Evolutionary conservation across 2,329 filamentous ascomycete genomes (phyloP).

Genomic region (Cordyceps javanica): DNA sequence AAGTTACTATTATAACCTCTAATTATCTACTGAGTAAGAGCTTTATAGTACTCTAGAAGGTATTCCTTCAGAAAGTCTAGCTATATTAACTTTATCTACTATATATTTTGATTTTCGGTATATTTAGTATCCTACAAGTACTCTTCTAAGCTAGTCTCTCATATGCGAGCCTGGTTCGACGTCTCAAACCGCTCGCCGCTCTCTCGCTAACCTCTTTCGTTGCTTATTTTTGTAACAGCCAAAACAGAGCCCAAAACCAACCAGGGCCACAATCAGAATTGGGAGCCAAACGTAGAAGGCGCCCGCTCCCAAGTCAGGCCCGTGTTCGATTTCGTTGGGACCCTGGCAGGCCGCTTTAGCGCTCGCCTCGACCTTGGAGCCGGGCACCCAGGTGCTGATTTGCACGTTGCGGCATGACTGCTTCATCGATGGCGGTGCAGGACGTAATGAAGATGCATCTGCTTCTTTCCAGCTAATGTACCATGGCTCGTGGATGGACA

Average conservation of each 20-base stretch:
- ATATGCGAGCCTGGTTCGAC: no score
- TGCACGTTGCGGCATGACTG: not conserved
- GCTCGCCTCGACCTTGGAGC: not conserved
- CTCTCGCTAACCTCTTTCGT: not conserved
- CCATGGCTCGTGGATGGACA: not conserved
- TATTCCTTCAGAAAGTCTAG: no score
- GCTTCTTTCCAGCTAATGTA: not conserved
- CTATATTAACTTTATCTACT: no score
- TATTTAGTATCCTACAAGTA: no score
- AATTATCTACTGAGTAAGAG: no score
- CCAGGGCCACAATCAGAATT: not conserved
- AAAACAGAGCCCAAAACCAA: not conserved
- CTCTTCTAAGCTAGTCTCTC: no score
- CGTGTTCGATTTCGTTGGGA: not conserved
- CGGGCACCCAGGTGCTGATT: not conserved
- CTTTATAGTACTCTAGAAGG: no score
- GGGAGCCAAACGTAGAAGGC: not conserved
- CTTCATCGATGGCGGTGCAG: not conserved
- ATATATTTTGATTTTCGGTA: no score
- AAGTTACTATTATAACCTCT: no score
- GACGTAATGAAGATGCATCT: not conserved
- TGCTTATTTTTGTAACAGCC: not conserved
- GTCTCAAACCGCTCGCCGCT: no score
- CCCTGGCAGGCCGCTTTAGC: not conserved
- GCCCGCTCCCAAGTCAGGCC: not conserved